These are phyloP conservation scores for Corinectria fuckeliana DNA, from an alignment of 2,329 filamentous ascomycete species.

Conservation along the genomic window DNA sequence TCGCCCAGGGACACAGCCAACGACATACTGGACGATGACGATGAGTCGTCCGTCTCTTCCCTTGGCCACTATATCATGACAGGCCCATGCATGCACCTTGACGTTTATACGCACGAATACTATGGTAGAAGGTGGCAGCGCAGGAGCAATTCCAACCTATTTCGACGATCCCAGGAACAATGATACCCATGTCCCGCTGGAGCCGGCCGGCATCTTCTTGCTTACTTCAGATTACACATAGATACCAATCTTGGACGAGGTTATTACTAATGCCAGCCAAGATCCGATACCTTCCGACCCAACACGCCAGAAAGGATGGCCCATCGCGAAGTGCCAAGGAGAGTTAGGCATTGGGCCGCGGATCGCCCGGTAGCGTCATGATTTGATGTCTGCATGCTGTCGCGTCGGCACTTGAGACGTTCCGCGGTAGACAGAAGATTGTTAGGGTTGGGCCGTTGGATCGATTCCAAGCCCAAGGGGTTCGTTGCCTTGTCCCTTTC, in stretches of 20 bases:
- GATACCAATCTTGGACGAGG: neutral
- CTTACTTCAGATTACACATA: constrained; percentile 11
- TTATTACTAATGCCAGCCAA: constrained; percentile 14
- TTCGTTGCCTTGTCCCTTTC: constrained; percentile 32
- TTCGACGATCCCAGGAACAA: neutral
- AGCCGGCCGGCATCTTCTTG: constrained; percentile 7
- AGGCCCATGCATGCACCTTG: neutral
- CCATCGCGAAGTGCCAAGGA: constrained; percentile 4
- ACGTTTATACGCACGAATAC: neutral
- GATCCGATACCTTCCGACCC: constrained; percentile 7
- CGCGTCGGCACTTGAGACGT: constrained; percentile 34
- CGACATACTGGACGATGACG: neutral
- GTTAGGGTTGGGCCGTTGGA: constrained; percentile 19
- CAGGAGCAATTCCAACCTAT: constrained; percentile 5
- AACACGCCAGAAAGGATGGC: neutral
- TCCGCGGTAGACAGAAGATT: constrained; percentile 23
- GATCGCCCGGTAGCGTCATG: constrained; percentile 28
- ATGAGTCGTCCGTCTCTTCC: neutral
- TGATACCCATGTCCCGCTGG: constrained; percentile 2
- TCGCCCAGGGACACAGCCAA: neutral
- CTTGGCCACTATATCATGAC: neutral
- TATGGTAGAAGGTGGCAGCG: neutral
- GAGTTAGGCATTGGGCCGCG: constrained; percentile 30
- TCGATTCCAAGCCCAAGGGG: constrained; percentile 15
- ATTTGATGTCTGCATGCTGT: constrained; percentile 16